phyloP scores from a whole-genome alignment of 257 asterid species.

The Plantago elongata region DNA sequence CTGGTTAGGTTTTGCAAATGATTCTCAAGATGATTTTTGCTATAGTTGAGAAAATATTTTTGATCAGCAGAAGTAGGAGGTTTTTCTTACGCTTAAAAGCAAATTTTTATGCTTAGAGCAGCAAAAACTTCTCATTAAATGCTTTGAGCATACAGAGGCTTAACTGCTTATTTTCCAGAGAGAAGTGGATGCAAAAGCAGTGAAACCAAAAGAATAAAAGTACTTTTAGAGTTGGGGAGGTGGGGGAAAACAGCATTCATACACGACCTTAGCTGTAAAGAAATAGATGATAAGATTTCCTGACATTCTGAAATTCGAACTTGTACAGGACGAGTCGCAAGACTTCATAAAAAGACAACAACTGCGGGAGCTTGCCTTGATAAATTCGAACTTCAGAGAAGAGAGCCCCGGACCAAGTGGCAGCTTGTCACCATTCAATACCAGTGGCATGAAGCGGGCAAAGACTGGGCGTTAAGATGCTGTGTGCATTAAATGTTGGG shows the following conservation, averaged over 20 bases:
- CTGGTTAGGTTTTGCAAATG: background rate
- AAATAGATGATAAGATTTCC: no score
- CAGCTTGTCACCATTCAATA: slow-evolving; percentile 86
- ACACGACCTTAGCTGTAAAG: background rate
- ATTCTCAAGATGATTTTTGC: no score
- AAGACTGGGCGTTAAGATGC: slow-evolving; percentile 73
- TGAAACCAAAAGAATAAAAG: no score
- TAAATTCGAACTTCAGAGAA: slow-evolving; percentile 88
- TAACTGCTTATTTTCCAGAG: no score
- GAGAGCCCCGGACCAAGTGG: slow-evolving; percentile 99
- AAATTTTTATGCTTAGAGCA: no score
- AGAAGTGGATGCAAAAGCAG: no score
- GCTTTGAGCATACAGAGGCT: no score
- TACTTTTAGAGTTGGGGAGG: no score
- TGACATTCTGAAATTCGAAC: background rate
- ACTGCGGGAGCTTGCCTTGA: slow-evolving; percentile 89
- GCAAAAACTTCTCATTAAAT: background rate
- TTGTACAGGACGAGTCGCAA: slow-evolving; percentile 80
- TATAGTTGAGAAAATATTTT: background rate
- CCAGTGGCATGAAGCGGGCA: slow-evolving; percentile 92
- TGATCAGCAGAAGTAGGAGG: background rate
- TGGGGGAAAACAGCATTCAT: no score
- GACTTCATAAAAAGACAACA: slow-evolving; percentile 93
- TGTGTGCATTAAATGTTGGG: slow-evolving; percentile 13
- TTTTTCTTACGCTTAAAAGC: no score